A percentile compares a stretch with the other conserved stretches of the same genome.
Evolutionary conservation across 2,329 filamentous ascomycete genomes (phyloP).

Genomic region (Trichoderma aggressivum): DNA sequence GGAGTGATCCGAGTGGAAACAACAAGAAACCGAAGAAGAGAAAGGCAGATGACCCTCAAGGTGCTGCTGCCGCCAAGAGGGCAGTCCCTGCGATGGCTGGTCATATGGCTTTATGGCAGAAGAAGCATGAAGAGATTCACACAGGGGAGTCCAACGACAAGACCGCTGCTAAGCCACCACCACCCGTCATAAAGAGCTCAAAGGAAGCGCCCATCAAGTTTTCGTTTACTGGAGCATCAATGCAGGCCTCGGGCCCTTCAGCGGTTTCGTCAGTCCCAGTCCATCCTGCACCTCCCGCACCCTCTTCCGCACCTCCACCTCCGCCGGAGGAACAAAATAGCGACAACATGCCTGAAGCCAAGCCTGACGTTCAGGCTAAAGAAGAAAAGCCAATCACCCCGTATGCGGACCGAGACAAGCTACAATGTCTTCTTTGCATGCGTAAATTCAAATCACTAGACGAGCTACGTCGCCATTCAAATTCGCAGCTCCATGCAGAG

Average conservation of each 20-base stretch:
- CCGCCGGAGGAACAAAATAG: constrained; percentile 20
- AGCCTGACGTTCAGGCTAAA: neutral
- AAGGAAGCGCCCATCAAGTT: constrained; percentile 30
- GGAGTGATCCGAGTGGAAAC: constrained; percentile 29
- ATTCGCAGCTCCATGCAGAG: constrained; percentile 41
- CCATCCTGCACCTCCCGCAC: constrained; percentile 19
- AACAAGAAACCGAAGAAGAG: constrained; percentile 50
- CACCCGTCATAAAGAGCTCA: neutral
- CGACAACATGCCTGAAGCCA: neutral
- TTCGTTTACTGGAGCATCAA: constrained; percentile 30
- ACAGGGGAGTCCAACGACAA: constrained; percentile 18
- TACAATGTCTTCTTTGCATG: constrained; percentile 46
- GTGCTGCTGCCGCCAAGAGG: constrained; percentile 35
- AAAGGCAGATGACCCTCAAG: constrained; percentile 44
- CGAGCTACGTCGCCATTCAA: constrained; percentile 42
- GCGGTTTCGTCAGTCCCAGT: constrained; percentile 14
- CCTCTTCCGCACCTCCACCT: constrained; percentile 15
- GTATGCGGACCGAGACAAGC: constrained; percentile 55
- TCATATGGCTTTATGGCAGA: constrained; percentile 45
- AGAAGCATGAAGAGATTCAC: constrained; percentile 42
- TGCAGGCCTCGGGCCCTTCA: constrained; percentile 18
- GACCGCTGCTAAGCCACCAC: neutral
- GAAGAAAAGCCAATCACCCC: constrained; percentile 34
- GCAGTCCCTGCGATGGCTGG: constrained; percentile 38
- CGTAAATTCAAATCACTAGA: constrained; percentile 45